Conservation (phyloP, 2,329 filamentous ascomycete genomes). For the Colletotrichum godetiae region DNA sequence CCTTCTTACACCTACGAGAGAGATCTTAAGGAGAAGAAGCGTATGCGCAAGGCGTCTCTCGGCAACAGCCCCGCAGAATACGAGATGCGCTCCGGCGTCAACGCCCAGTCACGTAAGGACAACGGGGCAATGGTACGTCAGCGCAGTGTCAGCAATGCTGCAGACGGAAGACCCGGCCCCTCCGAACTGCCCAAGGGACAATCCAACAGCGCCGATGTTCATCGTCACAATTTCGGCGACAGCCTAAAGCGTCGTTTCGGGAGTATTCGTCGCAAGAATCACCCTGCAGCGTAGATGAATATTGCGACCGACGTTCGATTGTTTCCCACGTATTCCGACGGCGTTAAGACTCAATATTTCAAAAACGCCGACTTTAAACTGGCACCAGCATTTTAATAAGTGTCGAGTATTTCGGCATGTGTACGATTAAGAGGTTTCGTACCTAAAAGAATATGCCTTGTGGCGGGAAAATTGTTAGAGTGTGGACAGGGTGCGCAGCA, state of each 20-base stretch:
- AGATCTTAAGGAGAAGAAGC: conserved; percentile 70
- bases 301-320: neutral
- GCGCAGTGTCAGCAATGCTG: conserved; percentile 57
- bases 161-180: conserved; percentile 40
- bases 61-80: conserved; percentile 50
- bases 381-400: neutral
- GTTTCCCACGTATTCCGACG: neutral
- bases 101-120: conserved; percentile 39
- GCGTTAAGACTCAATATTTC: conserved; percentile 2
- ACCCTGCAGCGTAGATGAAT: conserved; percentile 26
- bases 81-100: conserved; percentile 59
- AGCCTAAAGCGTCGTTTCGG: conserved; percentile 66
- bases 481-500: neutral
- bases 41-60: conserved; percentile 39
- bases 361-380: neutral
- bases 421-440: conserved; percentile 7
- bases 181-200: conserved; percentile 36
- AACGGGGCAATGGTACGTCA: conserved; percentile 47
- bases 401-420: neutral
- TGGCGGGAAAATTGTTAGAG: neutral
- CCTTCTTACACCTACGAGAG: conserved; percentile 79
- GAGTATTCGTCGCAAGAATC: conserved; percentile 60
- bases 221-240: conserved; percentile 56
- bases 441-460: neutral
- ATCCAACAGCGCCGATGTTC: conserved; percentile 42